Evolutionary conservation across 805 yeast genomes (phyloP).

Genomic region (Saturnispora bothae): DNA sequence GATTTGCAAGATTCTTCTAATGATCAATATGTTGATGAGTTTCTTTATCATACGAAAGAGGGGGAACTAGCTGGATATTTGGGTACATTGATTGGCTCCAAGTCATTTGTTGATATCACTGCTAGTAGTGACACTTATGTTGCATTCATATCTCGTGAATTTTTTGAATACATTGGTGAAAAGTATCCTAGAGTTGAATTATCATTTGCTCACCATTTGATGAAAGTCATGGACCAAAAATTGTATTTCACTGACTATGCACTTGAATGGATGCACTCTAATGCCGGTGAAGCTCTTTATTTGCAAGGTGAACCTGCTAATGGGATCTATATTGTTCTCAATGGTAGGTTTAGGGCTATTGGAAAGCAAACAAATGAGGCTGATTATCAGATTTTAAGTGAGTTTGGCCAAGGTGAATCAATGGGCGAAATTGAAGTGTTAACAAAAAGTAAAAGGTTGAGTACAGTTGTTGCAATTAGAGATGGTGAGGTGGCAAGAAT

Average conservation of each 20-base stretch:
- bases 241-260: slow-evolving; percentile 79
- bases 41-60: slow-evolving; percentile 47
- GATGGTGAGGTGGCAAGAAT: slow-evolving; percentile 91
- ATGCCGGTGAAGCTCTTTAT: slow-evolving; percentile 76
- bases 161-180: slow-evolving; percentile 59
- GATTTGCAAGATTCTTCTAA: slow-evolving; percentile 5
- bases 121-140: slow-evolving; percentile 55
- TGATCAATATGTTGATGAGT: slow-evolving; percentile 22
- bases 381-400: slow-evolving; percentile 43
- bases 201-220: slow-evolving; percentile 65
- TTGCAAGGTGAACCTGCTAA: slow-evolving; percentile 81
- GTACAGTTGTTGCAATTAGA: slow-evolving; percentile 72
- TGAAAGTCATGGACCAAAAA: slow-evolving; percentile 54
- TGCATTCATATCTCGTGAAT: slow-evolving; percentile 58
- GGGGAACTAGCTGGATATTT: slow-evolving; percentile 88
- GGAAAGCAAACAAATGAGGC: slow-evolving; percentile 17
- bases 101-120: slow-evolving; percentile 61
- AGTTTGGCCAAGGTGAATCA: slow-evolving; percentile 89
- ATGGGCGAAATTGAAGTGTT: slow-evolving; percentile 92
- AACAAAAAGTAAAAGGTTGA: slow-evolving; percentile 61
- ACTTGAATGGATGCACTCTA: slow-evolving; percentile 85
- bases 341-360: slow-evolving; percentile 75
- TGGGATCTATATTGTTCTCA: slow-evolving; percentile 80
- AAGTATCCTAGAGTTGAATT: slow-evolving; percentile 66
- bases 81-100: slow-evolving; percentile 68